Conservation (phyloP, 805 yeast genomes). For the Isabelozyma pseudorhagii region DNA sequence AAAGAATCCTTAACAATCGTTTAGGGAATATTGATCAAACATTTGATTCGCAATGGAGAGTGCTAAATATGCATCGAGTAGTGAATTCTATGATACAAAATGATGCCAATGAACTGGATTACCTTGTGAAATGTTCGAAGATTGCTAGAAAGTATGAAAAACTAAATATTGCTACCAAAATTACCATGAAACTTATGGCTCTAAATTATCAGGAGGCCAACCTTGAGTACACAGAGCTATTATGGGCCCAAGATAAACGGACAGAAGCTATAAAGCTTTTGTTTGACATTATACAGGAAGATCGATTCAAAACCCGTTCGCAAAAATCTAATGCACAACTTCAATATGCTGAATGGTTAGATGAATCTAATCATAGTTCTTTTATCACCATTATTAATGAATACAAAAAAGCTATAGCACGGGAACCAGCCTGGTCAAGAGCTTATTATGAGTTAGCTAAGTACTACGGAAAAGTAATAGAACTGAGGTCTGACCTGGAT, state of each 20-base stretch:
- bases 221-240: conserved; percentile 72
- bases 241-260: conserved; percentile 89
- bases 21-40: conserved; percentile 35
- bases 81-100: conserved; percentile 22
- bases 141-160: conserved; percentile 67
- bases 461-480: conserved; percentile 74
- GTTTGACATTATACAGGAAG: conserved; percentile 34
- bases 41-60: conserved; percentile 57
- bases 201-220: conserved; percentile 46
- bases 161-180: conserved; percentile 67
- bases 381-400: conserved; percentile 69
- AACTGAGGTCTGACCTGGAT: conserved; percentile 47
- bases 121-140: conserved; percentile 58
- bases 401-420: conserved; percentile 55
- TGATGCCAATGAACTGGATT: conserved; percentile 40
- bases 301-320: conserved; percentile 11
- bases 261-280: conserved; percentile 75
- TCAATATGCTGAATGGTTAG: conserved; percentile 86
- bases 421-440: conserved; percentile 65
- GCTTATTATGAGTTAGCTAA: conserved; percentile 79
- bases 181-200: conserved; percentile 59
- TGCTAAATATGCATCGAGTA: conserved; percentile 58
- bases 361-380: conserved; percentile 77
- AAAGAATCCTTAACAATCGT: conserved; percentile 22
- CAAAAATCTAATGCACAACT: conserved; percentile 52